Percentiles rank a stretch among this genome's conserved stretches.
phyloP scores from a whole-genome alignment of 257 asterid species.

The Solanum tarapatanum region DNA sequence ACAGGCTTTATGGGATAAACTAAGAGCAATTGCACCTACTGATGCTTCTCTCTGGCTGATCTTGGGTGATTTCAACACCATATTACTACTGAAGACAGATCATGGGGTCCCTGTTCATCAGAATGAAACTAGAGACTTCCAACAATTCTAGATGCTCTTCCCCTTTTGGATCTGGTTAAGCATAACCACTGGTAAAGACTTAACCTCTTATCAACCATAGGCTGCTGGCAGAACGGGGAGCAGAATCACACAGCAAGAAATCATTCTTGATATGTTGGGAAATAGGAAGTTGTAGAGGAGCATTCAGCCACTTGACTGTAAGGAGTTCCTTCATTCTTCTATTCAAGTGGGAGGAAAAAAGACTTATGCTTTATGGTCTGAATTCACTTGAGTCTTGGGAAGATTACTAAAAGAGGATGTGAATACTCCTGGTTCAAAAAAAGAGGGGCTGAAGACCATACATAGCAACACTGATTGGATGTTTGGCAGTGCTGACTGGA shows the following conservation, averaged over 20 bases:
- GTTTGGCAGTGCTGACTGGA: neutral
- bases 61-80: neutral
- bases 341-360: neutral
- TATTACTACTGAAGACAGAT: neutral
- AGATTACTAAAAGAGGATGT: neutral
- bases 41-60: neutral
- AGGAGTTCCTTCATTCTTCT: neutral
- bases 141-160: neutral
- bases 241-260: neutral
- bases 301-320: neutral
- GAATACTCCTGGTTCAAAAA: neutral
- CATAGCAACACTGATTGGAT: neutral
- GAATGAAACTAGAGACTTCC: neutral
- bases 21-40: neutral
- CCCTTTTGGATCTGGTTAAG: neutral
- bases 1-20: neutral
- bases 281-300: neutral
- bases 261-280: neutral
- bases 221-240: neutral
- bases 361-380: neutral
- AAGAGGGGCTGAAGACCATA: neutral
- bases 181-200: neutral
- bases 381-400: neutral
- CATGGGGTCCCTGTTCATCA: neutral
- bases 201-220: neutral